These are phyloP conservation scores for Tolypocladium ophioglossoides DNA, from an alignment of 2,329 filamentous ascomycete species.

Conservation along the genomic window DNA sequence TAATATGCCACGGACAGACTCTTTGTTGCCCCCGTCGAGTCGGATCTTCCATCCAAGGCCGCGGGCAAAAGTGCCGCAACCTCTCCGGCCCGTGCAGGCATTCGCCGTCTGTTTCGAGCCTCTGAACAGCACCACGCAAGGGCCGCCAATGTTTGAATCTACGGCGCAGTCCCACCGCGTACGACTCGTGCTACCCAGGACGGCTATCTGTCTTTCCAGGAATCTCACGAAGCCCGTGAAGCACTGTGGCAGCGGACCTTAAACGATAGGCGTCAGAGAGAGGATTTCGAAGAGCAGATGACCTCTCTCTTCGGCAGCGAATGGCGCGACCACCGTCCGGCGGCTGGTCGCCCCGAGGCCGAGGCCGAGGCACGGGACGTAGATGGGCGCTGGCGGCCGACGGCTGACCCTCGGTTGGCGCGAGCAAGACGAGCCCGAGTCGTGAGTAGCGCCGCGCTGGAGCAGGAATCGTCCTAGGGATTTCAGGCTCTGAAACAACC, in stretches of 20 bases:
- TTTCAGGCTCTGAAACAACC: too few species aligned
- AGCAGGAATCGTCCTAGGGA: background rate
- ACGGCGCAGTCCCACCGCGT: constrained; percentile 15
- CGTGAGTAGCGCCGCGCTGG: background rate
- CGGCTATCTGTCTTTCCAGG: constrained; percentile 5
- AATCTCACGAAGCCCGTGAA: constrained; percentile 3
- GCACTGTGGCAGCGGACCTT: background rate
- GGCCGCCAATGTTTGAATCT: constrained; percentile 16
- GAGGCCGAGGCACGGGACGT: background rate
- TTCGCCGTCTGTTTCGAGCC: constrained; percentile 25
- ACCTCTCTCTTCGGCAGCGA: background rate
- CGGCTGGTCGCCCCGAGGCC: background rate
- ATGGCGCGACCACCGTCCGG: background rate
- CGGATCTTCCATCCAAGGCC: constrained; percentile 27
- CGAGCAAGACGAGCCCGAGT: background rate
- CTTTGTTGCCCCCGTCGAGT: constrained; percentile 35
- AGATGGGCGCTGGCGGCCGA: background rate
- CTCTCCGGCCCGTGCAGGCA: constrained; percentile 27
- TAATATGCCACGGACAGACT: constrained; percentile 22
- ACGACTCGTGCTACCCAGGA: constrained; percentile 7
- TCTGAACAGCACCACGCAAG: constrained; percentile 15
- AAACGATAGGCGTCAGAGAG: background rate
- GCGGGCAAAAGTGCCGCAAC: constrained; percentile 16
- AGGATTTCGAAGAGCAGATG: constrained; percentile 1
- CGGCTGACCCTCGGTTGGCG: background rate